Evolutionary conservation across 768 basidiomycete genomes (phyloP).

Genomic region (Russula foetens): DNA sequence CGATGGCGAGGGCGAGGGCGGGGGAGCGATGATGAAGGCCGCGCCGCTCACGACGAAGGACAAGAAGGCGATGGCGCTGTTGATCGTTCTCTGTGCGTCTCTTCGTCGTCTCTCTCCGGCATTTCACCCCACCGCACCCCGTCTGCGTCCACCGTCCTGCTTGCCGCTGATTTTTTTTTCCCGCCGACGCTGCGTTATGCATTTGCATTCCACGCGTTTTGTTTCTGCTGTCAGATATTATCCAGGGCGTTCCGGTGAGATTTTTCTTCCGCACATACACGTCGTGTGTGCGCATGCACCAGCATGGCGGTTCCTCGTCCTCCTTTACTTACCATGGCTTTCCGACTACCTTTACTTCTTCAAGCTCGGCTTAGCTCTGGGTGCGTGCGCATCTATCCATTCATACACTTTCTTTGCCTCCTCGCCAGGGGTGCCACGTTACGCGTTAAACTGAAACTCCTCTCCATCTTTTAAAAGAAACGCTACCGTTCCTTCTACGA

Average conservation of each 20-base stretch:
- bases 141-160: too few species aligned
- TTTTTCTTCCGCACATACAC: background rate
- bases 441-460: constrained; percentile 39
- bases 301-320: too few species aligned
- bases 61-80: constrained; percentile 37
- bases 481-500: constrained; percentile 91
- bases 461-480: constrained; percentile 43
- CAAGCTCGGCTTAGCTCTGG: constrained; percentile 20
- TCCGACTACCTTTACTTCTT: too few species aligned
- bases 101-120: background rate
- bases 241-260: constrained; percentile 86
- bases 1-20: too few species aligned
- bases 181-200: too few species aligned
- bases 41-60: constrained; percentile 28
- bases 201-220: too few species aligned
- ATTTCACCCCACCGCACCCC: too few species aligned
- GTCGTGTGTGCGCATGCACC: too few species aligned
- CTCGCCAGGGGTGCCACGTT: constrained; percentile 27
- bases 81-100: constrained; percentile 40
- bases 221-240: constrained; percentile 28
- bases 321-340: too few species aligned
- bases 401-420: constrained; percentile 46
- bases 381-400: background rate
- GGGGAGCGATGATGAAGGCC: background rate
- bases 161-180: too few species aligned